These are phyloP conservation scores for Thelonectria discophora DNA, from an alignment of 2,329 filamentous ascomycete genomes.

Conservation along the genomic window DNA sequence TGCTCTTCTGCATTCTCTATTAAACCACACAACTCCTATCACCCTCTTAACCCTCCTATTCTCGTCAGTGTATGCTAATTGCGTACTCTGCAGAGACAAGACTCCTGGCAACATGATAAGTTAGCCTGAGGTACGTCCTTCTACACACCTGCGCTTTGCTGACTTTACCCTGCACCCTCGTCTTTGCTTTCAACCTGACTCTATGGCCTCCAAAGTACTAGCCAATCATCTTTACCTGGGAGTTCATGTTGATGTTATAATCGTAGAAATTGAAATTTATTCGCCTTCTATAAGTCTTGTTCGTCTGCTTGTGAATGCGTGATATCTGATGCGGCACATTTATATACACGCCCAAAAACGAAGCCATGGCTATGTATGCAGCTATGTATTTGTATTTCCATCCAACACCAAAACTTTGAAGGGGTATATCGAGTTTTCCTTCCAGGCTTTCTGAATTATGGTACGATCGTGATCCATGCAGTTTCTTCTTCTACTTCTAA, in stretches of 20 bases:
- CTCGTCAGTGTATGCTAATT: slow-evolving; percentile 39
- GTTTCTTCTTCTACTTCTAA: slow-evolving; percentile 48
- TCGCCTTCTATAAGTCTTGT: not conserved
- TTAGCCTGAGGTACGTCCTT: slow-evolving; percentile 39
- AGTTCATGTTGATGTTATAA: not conserved
- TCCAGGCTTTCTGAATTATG: slow-evolving; percentile 36
- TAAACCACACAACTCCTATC: slow-evolving; percentile 35
- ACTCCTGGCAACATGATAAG: slow-evolving; percentile 23
- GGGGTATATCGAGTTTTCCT: slow-evolving; percentile 47
- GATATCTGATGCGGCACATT: not conserved
- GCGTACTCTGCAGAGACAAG: slow-evolving; percentile 26
- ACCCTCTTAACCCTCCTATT: slow-evolving; percentile 13
- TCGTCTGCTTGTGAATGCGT: not conserved
- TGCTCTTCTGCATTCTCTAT: slow-evolving; percentile 26
- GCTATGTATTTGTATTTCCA: not conserved
- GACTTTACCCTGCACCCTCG: not conserved
- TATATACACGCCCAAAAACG: not conserved
- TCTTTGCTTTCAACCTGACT: not conserved
- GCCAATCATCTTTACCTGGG: not conserved
- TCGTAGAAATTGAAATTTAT: not conserved
- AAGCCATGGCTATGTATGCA: not conserved
- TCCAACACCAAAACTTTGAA: slow-evolving; percentile 25
- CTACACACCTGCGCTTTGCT: not conserved
- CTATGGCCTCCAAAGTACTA: not conserved
- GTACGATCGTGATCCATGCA: slow-evolving; percentile 36